These are phyloP conservation scores for Colletotrichum sp. DNA, from an alignment of 2,329 filamentous ascomycete species.

Conservation along the genomic window DNA sequence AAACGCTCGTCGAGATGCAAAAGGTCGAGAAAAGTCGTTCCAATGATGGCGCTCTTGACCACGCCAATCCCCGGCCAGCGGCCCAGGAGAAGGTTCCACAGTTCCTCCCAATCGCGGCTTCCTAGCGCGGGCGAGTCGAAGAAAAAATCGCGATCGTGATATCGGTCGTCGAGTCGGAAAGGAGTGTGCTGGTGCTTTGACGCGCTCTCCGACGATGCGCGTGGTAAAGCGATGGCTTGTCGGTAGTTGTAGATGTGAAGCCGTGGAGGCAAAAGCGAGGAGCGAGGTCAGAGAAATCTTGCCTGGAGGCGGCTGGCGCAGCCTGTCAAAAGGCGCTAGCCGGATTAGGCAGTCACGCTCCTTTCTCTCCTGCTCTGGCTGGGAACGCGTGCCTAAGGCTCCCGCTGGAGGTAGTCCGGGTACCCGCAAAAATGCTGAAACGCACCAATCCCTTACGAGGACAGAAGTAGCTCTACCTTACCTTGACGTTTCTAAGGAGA, in stretches of 20 bases:
- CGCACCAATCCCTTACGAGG: not conserved
- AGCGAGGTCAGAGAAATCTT: slow-evolving; percentile 48
- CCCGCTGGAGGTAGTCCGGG: not conserved
- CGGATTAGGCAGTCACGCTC: slow-evolving; percentile 25
- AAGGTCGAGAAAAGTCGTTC: slow-evolving; percentile 33
- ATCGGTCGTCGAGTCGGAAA: slow-evolving; percentile 38
- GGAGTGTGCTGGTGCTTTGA: slow-evolving; percentile 34
- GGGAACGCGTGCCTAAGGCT: not conserved
- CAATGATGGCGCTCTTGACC: slow-evolving; percentile 46
- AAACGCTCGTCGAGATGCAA: slow-evolving; percentile 36
- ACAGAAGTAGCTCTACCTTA: not conserved
- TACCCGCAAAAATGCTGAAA: slow-evolving; percentile 9
- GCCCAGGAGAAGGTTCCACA: slow-evolving; percentile 53
- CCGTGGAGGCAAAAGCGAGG: slow-evolving; percentile 43
- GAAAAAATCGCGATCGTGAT: slow-evolving; percentile 39
- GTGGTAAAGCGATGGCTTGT: slow-evolving; percentile 38
- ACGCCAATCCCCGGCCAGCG: slow-evolving; percentile 49
- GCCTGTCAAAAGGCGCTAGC: slow-evolving; percentile 35
- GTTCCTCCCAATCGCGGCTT: slow-evolving; percentile 50
- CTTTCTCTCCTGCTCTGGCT: slow-evolving; percentile 28
- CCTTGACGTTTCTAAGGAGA: not conserved
- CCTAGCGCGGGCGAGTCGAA: slow-evolving; percentile 28
- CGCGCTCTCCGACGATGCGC: slow-evolving; percentile 59
- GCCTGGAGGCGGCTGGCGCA: slow-evolving; percentile 43
- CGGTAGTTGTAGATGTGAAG: slow-evolving; percentile 30